A percentile compares a stretch with the other conserved stretches of the same genome.
phyloP scores from a whole-genome alignment of 2,329 filamentous ascomycete genomes.

The Paracamarosporium sp. region DNA sequence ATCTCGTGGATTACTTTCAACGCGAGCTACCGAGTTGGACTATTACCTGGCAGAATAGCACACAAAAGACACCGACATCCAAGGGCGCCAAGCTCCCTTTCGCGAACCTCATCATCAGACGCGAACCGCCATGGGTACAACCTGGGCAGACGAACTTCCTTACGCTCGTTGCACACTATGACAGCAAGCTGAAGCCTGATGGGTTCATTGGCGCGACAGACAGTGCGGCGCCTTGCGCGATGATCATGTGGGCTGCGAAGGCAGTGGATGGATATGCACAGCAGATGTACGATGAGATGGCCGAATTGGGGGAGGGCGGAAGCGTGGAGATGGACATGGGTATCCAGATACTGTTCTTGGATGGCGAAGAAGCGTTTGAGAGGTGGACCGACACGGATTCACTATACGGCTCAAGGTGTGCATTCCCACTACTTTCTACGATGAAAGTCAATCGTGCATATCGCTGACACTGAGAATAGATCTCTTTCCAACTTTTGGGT shows the following conservation, averaged over 20 bases:
- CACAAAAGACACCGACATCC: conserved; percentile 78
- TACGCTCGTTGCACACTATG: conserved; percentile 92
- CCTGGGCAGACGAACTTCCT: conserved; percentile 79
- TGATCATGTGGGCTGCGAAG: conserved; percentile 85
- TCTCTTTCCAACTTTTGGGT: conserved; percentile 87
- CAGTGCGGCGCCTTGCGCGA: conserved; percentile 91
- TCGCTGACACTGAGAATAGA: conserved; percentile 28
- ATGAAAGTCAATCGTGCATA: background rate
- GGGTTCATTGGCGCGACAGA: conserved; percentile 95
- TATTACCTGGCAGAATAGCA: conserved; percentile 88
- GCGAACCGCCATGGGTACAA: conserved; percentile 84
- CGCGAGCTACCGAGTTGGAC: conserved; percentile 78
- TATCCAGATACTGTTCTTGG: conserved; percentile 86
- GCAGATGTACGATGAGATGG: conserved; percentile 80
- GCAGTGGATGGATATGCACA: conserved; percentile 81
- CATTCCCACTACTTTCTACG: background rate
- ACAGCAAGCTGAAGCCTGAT: conserved; percentile 78
- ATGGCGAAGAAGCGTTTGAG: conserved; percentile 92
- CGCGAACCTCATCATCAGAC: conserved; percentile 81
- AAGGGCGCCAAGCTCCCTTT: conserved; percentile 78
- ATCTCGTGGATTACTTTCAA: conserved; percentile 85
- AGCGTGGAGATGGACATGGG: conserved; percentile 77
- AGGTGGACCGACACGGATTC: conserved; percentile 82
- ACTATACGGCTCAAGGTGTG: conserved; percentile 82
- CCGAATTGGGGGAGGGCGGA: conserved; percentile 58